Percentiles rank a stretch among this genome's conserved stretches.
Conservation (phyloP, 2,329 filamentous ascomycete species). For the Aspergillus awamori region DNA sequence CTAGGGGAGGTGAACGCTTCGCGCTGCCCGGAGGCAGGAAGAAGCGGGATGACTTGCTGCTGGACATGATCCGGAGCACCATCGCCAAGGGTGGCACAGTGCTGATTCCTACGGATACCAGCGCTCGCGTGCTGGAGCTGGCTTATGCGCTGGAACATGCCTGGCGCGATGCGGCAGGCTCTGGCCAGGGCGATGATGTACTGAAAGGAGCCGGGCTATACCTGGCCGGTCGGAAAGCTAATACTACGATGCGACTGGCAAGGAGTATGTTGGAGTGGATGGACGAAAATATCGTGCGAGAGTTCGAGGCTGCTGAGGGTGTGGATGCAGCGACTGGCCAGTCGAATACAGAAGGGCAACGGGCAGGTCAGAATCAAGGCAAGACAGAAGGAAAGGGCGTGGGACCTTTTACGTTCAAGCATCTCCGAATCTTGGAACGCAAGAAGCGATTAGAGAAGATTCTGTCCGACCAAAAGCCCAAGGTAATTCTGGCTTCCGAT, state of each 20-base stretch:
- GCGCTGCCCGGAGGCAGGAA: slow-evolving; percentile 72
- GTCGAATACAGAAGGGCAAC: slow-evolving; percentile 45
- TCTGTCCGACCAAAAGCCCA: slow-evolving; percentile 55
- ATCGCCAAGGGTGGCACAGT: slow-evolving; percentile 84
- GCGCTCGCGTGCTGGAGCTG: slow-evolving; percentile 88
- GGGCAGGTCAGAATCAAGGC: slow-evolving; percentile 37
- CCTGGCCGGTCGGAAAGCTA: slow-evolving; percentile 81
- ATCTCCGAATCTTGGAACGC: slow-evolving; percentile 80
- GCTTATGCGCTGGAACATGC: slow-evolving; percentile 91
- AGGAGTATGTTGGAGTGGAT: slow-evolving; percentile 99
- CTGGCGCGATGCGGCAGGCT: slow-evolving; percentile 69
- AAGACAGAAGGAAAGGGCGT: slow-evolving; percentile 48
- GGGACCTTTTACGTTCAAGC: slow-evolving; percentile 87
- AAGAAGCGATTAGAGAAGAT: slow-evolving; percentile 77
- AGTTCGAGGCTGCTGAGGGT: slow-evolving; percentile 71
- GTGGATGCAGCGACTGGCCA: slow-evolving; percentile 42
- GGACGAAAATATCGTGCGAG: slow-evolving; percentile 91
- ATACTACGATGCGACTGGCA: slow-evolving; percentile 86
- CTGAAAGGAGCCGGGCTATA: slow-evolving; percentile 66
- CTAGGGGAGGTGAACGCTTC: slow-evolving; percentile 72
- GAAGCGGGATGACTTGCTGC: slow-evolving; percentile 80
- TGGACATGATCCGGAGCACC: slow-evolving; percentile 79
- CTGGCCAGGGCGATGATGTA: slow-evolving; percentile 54
- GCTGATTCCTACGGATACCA: slow-evolving; percentile 91
- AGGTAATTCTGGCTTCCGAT: slow-evolving; percentile 89